Conservation (phyloP, 805 yeast genomes). For the Candida sakaeoensis region DNA sequence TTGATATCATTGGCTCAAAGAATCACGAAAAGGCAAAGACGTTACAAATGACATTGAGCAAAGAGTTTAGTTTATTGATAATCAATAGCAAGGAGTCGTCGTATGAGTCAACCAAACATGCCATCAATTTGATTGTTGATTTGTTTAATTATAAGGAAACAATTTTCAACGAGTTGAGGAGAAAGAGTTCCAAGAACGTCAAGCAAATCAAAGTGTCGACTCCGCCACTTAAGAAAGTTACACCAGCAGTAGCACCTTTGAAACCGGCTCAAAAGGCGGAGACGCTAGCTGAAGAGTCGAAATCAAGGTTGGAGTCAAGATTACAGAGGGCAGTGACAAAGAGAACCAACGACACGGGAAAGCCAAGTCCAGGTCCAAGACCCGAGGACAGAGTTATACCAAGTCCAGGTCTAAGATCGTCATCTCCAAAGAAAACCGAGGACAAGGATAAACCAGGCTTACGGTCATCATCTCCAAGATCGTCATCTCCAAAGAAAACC, state of each 20-base stretch:
- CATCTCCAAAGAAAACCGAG: too few species aligned
- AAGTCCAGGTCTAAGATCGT: too few species aligned
- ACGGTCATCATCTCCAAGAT: too few species aligned
- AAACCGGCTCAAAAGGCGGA: background rate
- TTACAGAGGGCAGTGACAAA: slow-evolving; percentile 22
- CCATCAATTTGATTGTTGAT: slow-evolving; percentile 57
- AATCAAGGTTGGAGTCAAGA: slow-evolving; percentile 24
- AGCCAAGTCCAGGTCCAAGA: too few species aligned
- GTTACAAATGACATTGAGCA: slow-evolving; percentile 50
- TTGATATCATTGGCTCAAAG: slow-evolving; percentile 44
- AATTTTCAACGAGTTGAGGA: slow-evolving; percentile 60
- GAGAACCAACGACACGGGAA: slow-evolving; percentile 6
- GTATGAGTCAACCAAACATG: slow-evolving; percentile 38
- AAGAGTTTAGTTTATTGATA: slow-evolving; percentile 63
- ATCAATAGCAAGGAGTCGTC: slow-evolving; percentile 43
- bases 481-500: too few species aligned
- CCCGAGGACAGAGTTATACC: too few species aligned
- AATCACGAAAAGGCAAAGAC: slow-evolving; percentile 29
- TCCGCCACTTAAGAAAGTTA: too few species aligned
- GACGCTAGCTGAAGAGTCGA: slow-evolving; percentile 18
- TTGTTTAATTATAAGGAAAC: slow-evolving; percentile 51
- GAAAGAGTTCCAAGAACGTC: slow-evolving; percentile 23
- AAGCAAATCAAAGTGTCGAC: background rate
- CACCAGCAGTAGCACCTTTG: background rate
- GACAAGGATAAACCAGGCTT: too few species aligned